These are phyloP conservation scores for Dispira parvispora DNA, from an alignment of 192 early-diverging fungal species.

Conservation along the genomic window DNA sequence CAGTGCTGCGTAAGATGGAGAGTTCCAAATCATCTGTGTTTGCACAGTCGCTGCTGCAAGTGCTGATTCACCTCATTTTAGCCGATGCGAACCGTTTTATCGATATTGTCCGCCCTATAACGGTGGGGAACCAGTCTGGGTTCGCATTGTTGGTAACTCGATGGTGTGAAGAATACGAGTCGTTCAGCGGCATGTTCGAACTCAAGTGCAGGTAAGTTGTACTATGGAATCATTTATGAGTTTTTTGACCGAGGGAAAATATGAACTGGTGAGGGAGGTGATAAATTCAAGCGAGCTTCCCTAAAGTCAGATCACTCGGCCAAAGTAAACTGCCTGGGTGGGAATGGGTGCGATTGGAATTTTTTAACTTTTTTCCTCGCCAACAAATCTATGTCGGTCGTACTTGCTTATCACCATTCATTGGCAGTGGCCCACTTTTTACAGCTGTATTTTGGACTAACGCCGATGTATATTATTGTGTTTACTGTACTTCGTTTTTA, in stretches of 20 bases:
- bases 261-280: not conserved
- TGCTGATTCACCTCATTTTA: conserved; percentile 73
- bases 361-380: not conserved
- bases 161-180: conserved; percentile 11
- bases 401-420: not conserved
- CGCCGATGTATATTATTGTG: too few species aligned
- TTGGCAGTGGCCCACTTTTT: too few species aligned
- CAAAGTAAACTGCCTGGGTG: not conserved
- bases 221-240: not conserved
- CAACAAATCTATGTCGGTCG: not conserved
- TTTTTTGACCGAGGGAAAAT: not conserved
- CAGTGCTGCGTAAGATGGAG: conserved; percentile 50
- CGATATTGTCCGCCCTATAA: too few species aligned
- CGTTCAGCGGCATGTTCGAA: conserved; percentile 3
- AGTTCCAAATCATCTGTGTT: conserved; percentile 62
- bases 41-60: conserved; percentile 65
- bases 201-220: conserved; percentile 31
- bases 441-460: too few species aligned
- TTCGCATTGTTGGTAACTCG: not conserved
- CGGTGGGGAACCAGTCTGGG: not conserved
- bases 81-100: conserved; percentile 27
- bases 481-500: too few species aligned
- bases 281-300: too few species aligned
- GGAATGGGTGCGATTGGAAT: not conserved
- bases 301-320: too few species aligned